A percentile compares a stretch with the other conserved stretches of the same genome.
These are phyloP conservation scores for Cyclotella distinguenda DNA, from an alignment of 108 stramenopile species.

Conservation along the genomic window DNA sequence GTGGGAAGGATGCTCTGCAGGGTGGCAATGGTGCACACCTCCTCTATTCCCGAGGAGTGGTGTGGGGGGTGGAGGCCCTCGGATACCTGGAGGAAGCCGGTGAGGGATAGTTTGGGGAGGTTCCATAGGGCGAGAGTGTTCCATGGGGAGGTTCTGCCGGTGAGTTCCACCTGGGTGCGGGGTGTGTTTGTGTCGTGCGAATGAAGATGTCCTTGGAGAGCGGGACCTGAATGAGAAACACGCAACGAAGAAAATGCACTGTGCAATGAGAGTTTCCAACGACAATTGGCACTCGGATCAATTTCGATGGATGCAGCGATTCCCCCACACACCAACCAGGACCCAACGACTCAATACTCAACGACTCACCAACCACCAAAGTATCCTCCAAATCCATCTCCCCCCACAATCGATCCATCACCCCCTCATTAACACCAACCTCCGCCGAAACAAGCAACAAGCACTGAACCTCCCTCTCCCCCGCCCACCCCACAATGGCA, in stretches of 20 bases:
- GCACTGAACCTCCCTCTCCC: conserved; percentile 24
- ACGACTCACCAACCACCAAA: conserved; percentile 63
- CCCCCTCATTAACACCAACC: conserved; percentile 43
- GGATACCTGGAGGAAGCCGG: conserved; percentile 78
- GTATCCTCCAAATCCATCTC: conserved; percentile 65
- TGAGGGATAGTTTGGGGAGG: conserved; percentile 71
- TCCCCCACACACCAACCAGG: background rate
- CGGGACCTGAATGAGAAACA: conserved; percentile 75
- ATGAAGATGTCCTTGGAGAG: conserved; percentile 83
- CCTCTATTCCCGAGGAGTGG: conserved; percentile 72
- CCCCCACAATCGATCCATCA: conserved; percentile 45
- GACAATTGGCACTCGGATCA: too few species aligned
- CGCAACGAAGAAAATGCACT: too few species aligned
- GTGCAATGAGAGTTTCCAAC: too few species aligned
- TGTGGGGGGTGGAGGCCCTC: conserved; percentile 62
- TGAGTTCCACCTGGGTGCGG: conserved; percentile 35
- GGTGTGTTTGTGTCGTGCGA: background rate
- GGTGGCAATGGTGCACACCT: conserved; percentile 79
- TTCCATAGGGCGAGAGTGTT: conserved; percentile 94
- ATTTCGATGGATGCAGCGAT: background rate
- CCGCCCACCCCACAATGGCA: conserved; percentile 59
- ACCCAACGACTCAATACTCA: too few species aligned
- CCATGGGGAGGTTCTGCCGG: conserved; percentile 87
- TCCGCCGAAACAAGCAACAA: conserved; percentile 82
- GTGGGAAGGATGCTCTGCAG: conserved; percentile 61